These are phyloP conservation scores for Simmondsia chinensis DNA, from an alignment of 148 eudicot species.

Conservation along the genomic window DNA sequence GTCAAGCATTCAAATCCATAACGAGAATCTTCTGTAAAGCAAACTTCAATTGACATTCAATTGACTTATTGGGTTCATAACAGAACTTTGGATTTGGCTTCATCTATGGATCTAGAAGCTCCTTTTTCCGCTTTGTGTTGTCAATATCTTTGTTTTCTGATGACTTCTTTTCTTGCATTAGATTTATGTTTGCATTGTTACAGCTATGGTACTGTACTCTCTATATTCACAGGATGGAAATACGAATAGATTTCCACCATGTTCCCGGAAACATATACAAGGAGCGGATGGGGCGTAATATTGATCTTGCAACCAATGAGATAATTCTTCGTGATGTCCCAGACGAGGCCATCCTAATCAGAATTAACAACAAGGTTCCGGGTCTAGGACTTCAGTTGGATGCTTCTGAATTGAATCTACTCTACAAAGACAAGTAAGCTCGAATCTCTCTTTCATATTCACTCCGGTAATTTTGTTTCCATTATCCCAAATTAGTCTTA, in stretches of 20 bases:
- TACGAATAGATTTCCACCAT: constrained; percentile 27
- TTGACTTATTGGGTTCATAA: too few relatives aligned
- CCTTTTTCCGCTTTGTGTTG: not conserved
- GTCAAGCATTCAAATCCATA: too few relatives aligned
- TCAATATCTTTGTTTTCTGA: too few relatives aligned
- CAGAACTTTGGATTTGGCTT: not conserved
- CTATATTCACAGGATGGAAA: constrained; percentile 25
- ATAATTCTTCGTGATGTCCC: constrained; percentile 27
- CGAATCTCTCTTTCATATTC: not conserved
- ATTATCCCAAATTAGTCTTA: not conserved
- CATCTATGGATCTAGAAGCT: not conserved
- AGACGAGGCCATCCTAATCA: constrained; percentile 30
- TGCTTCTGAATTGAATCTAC: constrained; percentile 26
- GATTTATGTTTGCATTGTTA: not conserved
- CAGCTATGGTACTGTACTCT: not conserved
- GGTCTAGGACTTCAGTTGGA: constrained; percentile 30
- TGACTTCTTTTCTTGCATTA: not conserved
- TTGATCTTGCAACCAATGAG: constrained; percentile 27
- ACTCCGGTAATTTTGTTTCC: not conserved
- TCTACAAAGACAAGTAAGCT: constrained; percentile 26
- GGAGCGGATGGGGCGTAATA: constrained; percentile 17
- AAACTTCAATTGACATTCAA: too few relatives aligned
- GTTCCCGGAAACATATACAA: constrained; percentile 35
- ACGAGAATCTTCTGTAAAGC: too few relatives aligned
- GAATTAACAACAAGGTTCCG: constrained; percentile 31